Conservation (phyloP, 179 eudicot genomes). For the Beta corolliflora region DNA sequence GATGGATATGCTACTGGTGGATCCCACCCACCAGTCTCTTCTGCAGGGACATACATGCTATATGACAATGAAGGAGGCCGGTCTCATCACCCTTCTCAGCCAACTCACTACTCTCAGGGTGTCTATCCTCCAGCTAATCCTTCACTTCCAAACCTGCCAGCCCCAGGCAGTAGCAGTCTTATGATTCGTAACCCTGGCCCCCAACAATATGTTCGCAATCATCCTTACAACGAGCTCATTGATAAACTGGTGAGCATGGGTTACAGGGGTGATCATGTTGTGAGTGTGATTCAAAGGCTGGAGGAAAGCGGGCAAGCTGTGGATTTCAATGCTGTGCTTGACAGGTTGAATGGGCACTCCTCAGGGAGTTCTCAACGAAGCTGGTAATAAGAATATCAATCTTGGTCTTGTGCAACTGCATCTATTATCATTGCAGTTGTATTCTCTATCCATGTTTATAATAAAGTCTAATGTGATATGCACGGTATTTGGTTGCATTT, state of each 20-base stretch:
- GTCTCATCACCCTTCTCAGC: slow-evolving; percentile 49
- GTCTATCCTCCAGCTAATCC: slow-evolving; percentile 52
- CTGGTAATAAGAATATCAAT: slow-evolving; percentile 45
- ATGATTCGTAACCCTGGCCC: slow-evolving; percentile 47
- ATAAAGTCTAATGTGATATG: slow-evolving; percentile 23
- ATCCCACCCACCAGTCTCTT: slow-evolving; percentile 55
- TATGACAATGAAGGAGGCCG: slow-evolving; percentile 63
- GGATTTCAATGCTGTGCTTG: slow-evolving; percentile 91
- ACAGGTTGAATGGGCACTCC: slow-evolving; percentile 78
- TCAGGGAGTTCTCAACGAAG: slow-evolving; percentile 82
- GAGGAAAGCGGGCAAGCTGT: slow-evolving; percentile 87
- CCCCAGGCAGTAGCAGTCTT: slow-evolving; percentile 40
- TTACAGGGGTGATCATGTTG: slow-evolving; percentile 82
- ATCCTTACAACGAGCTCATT: slow-evolving; percentile 83
- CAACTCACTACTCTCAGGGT: slow-evolving; percentile 56
- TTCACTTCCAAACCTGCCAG: slow-evolving; percentile 48
- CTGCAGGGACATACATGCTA: slow-evolving; percentile 64
- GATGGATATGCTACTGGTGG: slow-evolving; percentile 66
- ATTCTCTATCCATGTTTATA: slow-evolving; percentile 27
- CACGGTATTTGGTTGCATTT: slow-evolving; percentile 37
- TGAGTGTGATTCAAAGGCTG: slow-evolving; percentile 81
- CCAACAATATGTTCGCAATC: slow-evolving; percentile 58
- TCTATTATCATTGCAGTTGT: slow-evolving; percentile 41
- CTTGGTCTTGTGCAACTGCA: slow-evolving; percentile 25
- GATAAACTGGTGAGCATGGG: slow-evolving; percentile 95